Conservation (phyloP, 1,139 yeast species). For the Yamadazyma dushanensis region DNA sequence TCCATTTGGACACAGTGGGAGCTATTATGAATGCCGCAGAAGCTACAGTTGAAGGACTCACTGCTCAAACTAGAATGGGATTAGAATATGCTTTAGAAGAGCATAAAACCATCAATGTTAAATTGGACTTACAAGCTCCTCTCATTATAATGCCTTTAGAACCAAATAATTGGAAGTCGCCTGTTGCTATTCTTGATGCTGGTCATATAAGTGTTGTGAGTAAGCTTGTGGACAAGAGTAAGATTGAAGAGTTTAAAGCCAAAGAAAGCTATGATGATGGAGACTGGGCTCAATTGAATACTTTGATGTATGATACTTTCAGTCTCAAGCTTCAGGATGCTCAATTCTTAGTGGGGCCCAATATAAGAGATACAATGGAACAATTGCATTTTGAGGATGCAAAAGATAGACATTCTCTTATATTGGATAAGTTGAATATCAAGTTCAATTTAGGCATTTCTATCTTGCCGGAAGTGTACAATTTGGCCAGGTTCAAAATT, state of each 20-base stretch:
- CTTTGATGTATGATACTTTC: conserved; percentile 88
- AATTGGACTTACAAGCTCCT: conserved; percentile 91
- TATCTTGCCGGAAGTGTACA: conserved; percentile 77
- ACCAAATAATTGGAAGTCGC: conserved; percentile 76
- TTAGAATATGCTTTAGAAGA: conserved; percentile 91
- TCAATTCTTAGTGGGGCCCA: conserved; percentile 84
- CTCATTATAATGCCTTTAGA: conserved; percentile 85
- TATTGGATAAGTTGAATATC: conserved; percentile 75
- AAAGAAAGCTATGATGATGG: conserved; percentile 68
- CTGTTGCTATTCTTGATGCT: conserved; percentile 92
- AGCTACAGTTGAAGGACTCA: conserved; percentile 87
- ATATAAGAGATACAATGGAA: conserved; percentile 72
- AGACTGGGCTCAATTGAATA: conserved; percentile 70
- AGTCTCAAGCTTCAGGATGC: conserved; percentile 78
- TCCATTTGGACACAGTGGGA: conserved; percentile 84
- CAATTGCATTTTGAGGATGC: conserved; percentile 55
- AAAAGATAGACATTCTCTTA: conserved; percentile 42
- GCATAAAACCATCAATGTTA: conserved; percentile 84
- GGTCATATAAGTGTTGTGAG: conserved; percentile 89
- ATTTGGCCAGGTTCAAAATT: conserved; percentile 69
- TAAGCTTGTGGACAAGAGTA: conserved; percentile 73
- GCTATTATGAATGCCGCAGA: conserved; percentile 95
- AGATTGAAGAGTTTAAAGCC: conserved; percentile 68
- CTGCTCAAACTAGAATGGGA: conserved; percentile 88
- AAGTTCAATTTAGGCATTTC: conserved; percentile 76